Evolutionary conservation across 805 yeast genomes (phyloP).

Genomic region (Cyberlindnera euphorbiae): DNA sequence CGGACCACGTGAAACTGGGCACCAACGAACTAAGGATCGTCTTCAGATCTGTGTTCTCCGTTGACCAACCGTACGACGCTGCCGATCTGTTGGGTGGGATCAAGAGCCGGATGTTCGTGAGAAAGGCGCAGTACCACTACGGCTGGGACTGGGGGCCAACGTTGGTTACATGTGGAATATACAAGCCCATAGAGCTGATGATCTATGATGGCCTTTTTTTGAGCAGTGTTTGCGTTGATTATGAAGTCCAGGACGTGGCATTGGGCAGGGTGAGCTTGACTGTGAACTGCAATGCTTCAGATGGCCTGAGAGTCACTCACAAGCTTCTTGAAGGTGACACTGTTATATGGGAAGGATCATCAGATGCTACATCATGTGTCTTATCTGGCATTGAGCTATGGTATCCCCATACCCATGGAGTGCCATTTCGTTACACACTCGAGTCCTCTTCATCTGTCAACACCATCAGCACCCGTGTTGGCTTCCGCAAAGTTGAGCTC

Average conservation of each 20-base stretch:
- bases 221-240: constrained; percentile 10
- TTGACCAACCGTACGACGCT: constrained; percentile 27
- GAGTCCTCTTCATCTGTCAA: constrained; percentile 1
- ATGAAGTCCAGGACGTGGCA: constrained; percentile 8
- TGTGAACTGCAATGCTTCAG: constrained; percentile 5
- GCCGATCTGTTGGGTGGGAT: constrained; percentile 33
- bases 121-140: constrained; percentile 51
- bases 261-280: constrained; percentile 7
- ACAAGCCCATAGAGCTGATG: constrained; percentile 14
- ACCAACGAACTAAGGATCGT: constrained; percentile 31
- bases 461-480: constrained; percentile 7
- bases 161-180: constrained; percentile 15
- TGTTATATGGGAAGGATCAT: constrained; percentile 11
- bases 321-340: constrained; percentile 3
- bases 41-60: constrained; percentile 35
- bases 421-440: constrained; percentile 10
- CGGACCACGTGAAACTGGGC: constrained; percentile 1
- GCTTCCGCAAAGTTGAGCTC: constrained; percentile 18
- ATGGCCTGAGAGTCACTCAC: constrained; percentile 4
- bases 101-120: constrained; percentile 34
- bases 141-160: constrained; percentile 57
- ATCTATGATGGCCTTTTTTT: constrained; percentile 2
- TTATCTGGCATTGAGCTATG: constrained; percentile 8
- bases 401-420: constrained; percentile 19
- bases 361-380: not conserved